Percentiles rank a stretch among this genome's conserved stretches.
Evolutionary conservation across 768 basidiomycete species (phyloP).

Genomic region (Jaapia argillacea): DNA sequence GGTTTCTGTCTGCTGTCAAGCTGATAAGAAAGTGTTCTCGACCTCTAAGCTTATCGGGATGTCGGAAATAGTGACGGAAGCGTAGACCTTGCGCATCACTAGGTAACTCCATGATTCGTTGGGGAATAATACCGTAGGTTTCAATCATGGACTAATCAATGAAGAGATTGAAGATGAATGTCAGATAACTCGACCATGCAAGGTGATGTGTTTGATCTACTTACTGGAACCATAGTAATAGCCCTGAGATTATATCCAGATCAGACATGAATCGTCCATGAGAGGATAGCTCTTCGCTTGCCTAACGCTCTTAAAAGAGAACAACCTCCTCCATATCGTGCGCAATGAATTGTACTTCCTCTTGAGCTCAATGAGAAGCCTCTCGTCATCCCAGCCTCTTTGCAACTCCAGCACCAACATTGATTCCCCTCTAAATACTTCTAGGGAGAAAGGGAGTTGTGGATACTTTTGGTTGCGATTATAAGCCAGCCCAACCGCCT

Average conservation of each 20-base stretch:
- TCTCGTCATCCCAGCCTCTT: conserved; percentile 7
- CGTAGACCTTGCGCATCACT: conserved; percentile 1
- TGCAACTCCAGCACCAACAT: neutral
- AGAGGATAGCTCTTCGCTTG: neutral
- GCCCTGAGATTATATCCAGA: neutral
- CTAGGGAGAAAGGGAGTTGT: too few relatives aligned
- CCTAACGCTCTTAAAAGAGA: conserved; percentile 6
- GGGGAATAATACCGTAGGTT: neutral
- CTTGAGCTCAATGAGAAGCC: conserved; percentile 3
- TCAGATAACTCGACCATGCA: neutral
- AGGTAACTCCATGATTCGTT: neutral
- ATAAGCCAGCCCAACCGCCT: too few relatives aligned
- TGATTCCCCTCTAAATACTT: conserved; percentile 3
- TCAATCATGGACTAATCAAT: conserved; percentile 6
- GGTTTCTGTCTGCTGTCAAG: conserved; percentile 4
- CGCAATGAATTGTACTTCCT: conserved; percentile 5
- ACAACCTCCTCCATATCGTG: conserved; percentile 3
- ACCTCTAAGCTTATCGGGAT: conserved; percentile 6
- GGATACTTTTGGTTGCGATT: too few relatives aligned
- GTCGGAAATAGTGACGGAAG: conserved; percentile 5
- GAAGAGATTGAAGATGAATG: conserved; percentile 1
- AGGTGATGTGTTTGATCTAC: neutral
- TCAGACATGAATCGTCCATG: too few relatives aligned
- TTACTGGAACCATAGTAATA: conserved; percentile 1
- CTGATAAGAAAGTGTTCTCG: conserved; percentile 5